A percentile compares a stretch with the other conserved stretches of the same genome.
Evolutionary conservation across 306 rosid species (phyloP).

Genomic region (Dryas octopetala): DNA sequence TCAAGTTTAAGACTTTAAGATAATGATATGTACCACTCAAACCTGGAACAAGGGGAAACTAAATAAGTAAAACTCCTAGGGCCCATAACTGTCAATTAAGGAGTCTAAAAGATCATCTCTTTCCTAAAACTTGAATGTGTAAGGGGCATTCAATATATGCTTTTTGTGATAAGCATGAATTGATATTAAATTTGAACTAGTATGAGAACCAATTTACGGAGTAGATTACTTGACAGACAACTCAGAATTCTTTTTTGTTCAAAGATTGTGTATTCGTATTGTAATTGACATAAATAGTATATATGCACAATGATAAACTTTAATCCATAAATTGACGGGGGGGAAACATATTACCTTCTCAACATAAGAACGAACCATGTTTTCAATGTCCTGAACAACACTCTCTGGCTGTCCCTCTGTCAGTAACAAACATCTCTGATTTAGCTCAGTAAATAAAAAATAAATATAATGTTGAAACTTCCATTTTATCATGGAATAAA

Average conservation of each 20-base stretch:
- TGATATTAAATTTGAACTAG: background rate
- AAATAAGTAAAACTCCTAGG: background rate
- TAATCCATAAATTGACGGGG: background rate
- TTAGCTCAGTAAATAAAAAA: constrained; percentile 12
- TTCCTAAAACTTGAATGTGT: background rate
- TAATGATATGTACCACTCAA: background rate
- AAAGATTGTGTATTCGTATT: background rate
- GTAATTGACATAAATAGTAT: background rate
- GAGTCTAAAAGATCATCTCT: background rate
- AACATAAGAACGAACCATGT: constrained; percentile 66
- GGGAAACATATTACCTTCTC: constrained; percentile 51
- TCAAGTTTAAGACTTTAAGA: background rate
- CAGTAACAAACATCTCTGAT: constrained; percentile 22
- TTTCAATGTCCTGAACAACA: constrained; percentile 74
- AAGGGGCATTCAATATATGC: background rate
- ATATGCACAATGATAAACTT: background rate
- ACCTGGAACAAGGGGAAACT: background rate
- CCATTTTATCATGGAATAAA: background rate
- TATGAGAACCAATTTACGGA: background rate
- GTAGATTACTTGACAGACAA: background rate
- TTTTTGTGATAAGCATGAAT: background rate
- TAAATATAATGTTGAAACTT: background rate
- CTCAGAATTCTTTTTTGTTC: background rate
- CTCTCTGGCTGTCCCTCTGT: constrained; percentile 76
- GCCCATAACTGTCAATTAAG: background rate